Evolutionary conservation across 2,329 filamentous ascomycete genomes (phyloP).

Genomic region (Pseudogymnoascus sp.): DNA sequence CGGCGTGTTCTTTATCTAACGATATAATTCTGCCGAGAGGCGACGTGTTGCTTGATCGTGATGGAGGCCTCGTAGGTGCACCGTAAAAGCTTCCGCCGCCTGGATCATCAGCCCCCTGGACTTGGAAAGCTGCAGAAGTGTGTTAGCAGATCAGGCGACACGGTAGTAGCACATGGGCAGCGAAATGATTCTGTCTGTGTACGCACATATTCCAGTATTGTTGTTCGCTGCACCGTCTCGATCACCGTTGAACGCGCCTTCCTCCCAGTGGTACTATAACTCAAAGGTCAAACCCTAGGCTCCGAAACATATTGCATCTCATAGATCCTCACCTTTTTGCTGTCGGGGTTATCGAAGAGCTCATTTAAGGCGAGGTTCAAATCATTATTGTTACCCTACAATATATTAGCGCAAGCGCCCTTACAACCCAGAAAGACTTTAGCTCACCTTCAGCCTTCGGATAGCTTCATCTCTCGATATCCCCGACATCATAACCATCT

Average conservation of each 20-base stretch:
- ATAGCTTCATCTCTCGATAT: slow-evolving; percentile 7
- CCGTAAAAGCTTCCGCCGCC: slow-evolving; percentile 34
- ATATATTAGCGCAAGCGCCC: background rate
- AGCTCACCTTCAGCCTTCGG: slow-evolving; percentile 7
- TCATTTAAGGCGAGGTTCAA: slow-evolving; percentile 42
- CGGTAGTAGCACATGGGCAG: background rate
- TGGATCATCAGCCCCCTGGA: slow-evolving; percentile 43
- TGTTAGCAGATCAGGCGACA: slow-evolving; percentile 10
- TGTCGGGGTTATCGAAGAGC: slow-evolving; percentile 39
- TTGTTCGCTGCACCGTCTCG: slow-evolving; percentile 43
- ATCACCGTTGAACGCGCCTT: slow-evolving; percentile 43
- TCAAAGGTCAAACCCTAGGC: slow-evolving; percentile 19
- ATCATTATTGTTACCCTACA: slow-evolving; percentile 38
- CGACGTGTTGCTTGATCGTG: slow-evolving; percentile 47
- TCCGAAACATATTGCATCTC: slow-evolving; percentile 12
- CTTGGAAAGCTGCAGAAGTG: slow-evolving; percentile 41
- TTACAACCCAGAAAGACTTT: background rate
- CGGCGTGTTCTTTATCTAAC: slow-evolving; percentile 35
- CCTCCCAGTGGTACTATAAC: slow-evolving; percentile 51
- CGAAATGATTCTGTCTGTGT: slow-evolving; percentile 1
- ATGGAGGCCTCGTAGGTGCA: slow-evolving; percentile 49
- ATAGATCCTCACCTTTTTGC: slow-evolving; percentile 30
- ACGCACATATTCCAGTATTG: slow-evolving; percentile 38
- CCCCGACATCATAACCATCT: background rate
- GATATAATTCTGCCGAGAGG: slow-evolving; percentile 46